These are phyloP conservation scores for Boletus insuetus DNA, from an alignment of 768 basidiomycete species.

Conservation along the genomic window DNA sequence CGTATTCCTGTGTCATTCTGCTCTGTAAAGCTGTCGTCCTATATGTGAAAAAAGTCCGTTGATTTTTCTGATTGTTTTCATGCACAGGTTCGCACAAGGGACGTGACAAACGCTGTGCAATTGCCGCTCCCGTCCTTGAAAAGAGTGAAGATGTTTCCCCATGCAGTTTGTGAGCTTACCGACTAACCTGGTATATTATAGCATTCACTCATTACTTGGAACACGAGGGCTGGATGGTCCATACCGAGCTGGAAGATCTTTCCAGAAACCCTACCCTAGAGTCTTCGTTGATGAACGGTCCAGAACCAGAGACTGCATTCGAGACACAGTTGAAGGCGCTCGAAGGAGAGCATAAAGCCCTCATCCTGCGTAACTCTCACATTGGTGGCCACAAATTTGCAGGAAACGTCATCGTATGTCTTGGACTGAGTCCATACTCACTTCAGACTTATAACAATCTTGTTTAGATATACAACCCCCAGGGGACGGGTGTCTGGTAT, in stretches of 20 bases:
- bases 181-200: conserved; percentile 23
- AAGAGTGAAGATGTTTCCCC: conserved; percentile 45
- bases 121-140: conserved; percentile 82
- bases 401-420: conserved; percentile 84
- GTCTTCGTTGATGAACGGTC: conserved; percentile 7
- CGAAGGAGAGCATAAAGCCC: conserved; percentile 60
- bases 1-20: conserved; percentile 87
- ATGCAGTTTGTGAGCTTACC: conserved; percentile 13
- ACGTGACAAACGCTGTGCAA: conserved; percentile 87
- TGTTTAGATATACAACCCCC: conserved; percentile 77
- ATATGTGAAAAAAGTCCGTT: background rate
- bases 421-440: background rate
- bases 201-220: conserved; percentile 65
- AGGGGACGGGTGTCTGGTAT: conserved; percentile 88
- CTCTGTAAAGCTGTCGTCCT: conserved; percentile 59
- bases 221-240: conserved; percentile 67
- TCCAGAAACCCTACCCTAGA: conserved; percentile 32
- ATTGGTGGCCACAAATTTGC: conserved; percentile 92
- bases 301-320: conserved; percentile 54
- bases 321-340: conserved; percentile 45
- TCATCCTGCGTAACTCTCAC: conserved; percentile 87
- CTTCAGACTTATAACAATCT: background rate
- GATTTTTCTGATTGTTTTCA: background rate
- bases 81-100: conserved; percentile 84
- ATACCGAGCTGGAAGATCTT: conserved; percentile 68